A percentile compares a stretch with the other conserved stretches of the same genome.
These are phyloP conservation scores for Coffea humblotiana DNA, from an alignment of 305 asterid genomes.

Conservation along the genomic window DNA sequence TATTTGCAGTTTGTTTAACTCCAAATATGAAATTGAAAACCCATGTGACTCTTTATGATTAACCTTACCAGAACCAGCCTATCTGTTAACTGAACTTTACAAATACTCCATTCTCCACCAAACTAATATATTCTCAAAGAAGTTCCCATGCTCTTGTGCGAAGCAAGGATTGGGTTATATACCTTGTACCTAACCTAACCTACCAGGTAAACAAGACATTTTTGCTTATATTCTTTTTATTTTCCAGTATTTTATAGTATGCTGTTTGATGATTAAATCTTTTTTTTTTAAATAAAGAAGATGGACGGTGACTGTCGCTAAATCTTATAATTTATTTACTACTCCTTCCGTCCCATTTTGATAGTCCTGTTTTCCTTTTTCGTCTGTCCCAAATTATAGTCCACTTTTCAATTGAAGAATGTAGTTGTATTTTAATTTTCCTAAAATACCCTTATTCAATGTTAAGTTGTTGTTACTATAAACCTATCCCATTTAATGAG, in stretches of 20 bases:
- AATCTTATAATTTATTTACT: background rate
- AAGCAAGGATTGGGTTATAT: background rate
- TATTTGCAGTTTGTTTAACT: background rate
- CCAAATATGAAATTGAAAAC: background rate
- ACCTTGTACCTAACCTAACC: background rate
- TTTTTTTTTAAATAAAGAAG: too few relatives aligned
- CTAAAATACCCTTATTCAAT: too few relatives aligned
- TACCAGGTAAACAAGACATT: background rate
- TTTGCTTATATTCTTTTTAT: background rate
- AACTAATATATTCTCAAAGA: background rate
- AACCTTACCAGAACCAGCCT: background rate
- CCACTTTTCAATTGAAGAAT: too few relatives aligned
- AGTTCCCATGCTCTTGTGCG: background rate
- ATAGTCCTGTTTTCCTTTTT: too few relatives aligned
- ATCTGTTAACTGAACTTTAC: background rate
- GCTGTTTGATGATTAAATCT: too few relatives aligned
- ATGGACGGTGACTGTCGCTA: background rate
- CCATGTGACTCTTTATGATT: slow-evolving; percentile 11
- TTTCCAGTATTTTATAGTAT: background rate
- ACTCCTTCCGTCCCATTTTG: too few relatives aligned
- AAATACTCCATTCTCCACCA: background rate
- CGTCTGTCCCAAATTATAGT: too few relatives aligned
- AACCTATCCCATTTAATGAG: too few relatives aligned
- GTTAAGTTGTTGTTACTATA: too few relatives aligned
- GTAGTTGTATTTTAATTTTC: too few relatives aligned